Conservation (phyloP, 352 stramenopile species). For the Elongisporangium prolatum region DNA sequence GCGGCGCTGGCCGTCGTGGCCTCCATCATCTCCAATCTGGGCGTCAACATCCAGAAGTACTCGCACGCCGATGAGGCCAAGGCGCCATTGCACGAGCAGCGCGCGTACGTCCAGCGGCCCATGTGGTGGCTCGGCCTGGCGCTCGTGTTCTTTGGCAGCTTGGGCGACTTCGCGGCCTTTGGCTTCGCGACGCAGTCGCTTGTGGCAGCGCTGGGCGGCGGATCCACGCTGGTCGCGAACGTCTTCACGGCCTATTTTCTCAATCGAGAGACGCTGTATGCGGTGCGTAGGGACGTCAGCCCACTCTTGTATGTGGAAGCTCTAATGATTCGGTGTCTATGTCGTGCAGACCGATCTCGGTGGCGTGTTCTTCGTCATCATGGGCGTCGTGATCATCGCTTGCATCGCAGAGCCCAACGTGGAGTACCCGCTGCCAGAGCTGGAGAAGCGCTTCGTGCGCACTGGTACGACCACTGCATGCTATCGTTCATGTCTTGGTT, state of each 20-base stretch:
- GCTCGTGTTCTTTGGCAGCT: constrained; percentile 72
- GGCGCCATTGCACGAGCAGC: constrained; percentile 36
- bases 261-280: constrained; percentile 72
- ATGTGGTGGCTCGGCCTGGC: constrained; percentile 84
- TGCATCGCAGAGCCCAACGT: constrained; percentile 82
- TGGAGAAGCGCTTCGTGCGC: constrained; percentile 79
- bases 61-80: constrained; percentile 64
- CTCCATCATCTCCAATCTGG: constrained; percentile 85
- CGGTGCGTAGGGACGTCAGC: constrained; percentile 20
- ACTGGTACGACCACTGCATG: constrained; percentile 29
- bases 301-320: not conserved
- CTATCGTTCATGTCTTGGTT: not conserved
- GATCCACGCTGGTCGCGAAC: constrained; percentile 85
- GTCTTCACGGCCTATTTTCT: constrained; percentile 83
- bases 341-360: constrained; percentile 60
- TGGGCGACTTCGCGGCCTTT: constrained; percentile 88
- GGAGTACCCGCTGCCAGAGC: constrained; percentile 80
- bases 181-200: constrained; percentile 88
- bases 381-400: constrained; percentile 83
- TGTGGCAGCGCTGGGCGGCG: constrained; percentile 80
- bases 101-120: constrained; percentile 79
- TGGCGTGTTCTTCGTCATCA: constrained; percentile 83
- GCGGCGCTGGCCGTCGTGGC: constrained; percentile 70
- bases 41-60: constrained; percentile 90
- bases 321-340: not conserved